phyloP scores from a whole-genome alignment of 495 filamentous ascomycete species.

The Aspergillus egyptiacus region DNA sequence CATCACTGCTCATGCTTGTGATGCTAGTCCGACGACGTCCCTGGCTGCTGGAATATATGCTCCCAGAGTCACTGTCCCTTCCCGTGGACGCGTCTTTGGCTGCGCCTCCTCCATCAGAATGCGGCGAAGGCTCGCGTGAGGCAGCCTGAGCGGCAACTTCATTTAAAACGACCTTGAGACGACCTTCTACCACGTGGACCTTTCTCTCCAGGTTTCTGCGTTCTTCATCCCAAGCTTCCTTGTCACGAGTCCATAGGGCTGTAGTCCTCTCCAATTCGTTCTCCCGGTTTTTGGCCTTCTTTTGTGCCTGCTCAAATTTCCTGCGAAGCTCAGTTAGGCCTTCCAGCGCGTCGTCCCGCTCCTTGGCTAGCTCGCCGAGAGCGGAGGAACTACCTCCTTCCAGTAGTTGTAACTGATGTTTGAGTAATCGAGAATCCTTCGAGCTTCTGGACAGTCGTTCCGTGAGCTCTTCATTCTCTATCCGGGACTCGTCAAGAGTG shows the following conservation, averaged over 20 bases:
- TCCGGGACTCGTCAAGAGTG: slow-evolving; percentile 60
- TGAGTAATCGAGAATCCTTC: slow-evolving; percentile 73
- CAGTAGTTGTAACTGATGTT: slow-evolving; percentile 75
- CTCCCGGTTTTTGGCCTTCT: slow-evolving; percentile 71
- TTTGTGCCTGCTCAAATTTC: slow-evolving; percentile 73
- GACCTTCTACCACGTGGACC: slow-evolving; percentile 78
- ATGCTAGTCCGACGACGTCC: slow-evolving; percentile 48
- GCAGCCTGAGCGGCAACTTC: slow-evolving; percentile 73
- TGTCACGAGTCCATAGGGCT: slow-evolving; percentile 72
- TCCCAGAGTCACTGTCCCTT: slow-evolving; percentile 64
- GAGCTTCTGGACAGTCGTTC: slow-evolving; percentile 52
- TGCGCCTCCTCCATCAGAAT: slow-evolving; percentile 19
- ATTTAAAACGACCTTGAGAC: slow-evolving; percentile 74
- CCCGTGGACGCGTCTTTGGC: slow-evolving; percentile 34
- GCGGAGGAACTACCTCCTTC: slow-evolving; percentile 85
- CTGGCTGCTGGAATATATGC: slow-evolving; percentile 70
- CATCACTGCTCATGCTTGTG: slow-evolving; percentile 59
- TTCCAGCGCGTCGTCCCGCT: slow-evolving; percentile 80
- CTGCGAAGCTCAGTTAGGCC: slow-evolving; percentile 65
- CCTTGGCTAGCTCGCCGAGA: slow-evolving; percentile 71
- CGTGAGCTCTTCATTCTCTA: slow-evolving; percentile 66
- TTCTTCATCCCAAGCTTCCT: slow-evolving; percentile 74
- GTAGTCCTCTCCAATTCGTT: slow-evolving; percentile 75
- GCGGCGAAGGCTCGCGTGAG: slow-evolving; percentile 20
- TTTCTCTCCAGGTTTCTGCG: slow-evolving; percentile 75